phyloP scores from a whole-genome alignment of 495 filamentous ascomycete species.

The Podospora anserina region DNA sequence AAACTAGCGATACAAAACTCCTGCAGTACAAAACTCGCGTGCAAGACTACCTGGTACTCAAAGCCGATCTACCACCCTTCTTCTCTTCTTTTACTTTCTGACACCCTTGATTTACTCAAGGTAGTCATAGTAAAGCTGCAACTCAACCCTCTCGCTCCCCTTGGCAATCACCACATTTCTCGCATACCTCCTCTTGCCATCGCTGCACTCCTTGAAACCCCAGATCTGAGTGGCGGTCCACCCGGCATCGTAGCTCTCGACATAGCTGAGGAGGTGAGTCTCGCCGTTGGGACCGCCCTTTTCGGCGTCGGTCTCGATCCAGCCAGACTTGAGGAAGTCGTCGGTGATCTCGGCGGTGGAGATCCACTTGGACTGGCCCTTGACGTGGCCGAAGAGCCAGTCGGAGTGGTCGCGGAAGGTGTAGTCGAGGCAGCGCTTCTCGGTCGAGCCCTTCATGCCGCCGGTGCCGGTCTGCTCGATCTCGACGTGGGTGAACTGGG shows the following conservation, averaged over 20 bases:
- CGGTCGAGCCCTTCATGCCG: slow-evolving; percentile 68
- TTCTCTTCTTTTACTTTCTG: background rate
- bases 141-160: slow-evolving; percentile 56
- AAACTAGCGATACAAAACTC: background rate
- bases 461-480: slow-evolving; percentile 75
- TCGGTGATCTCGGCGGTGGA: slow-evolving; percentile 36
- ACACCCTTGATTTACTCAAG: slow-evolving; percentile 15
- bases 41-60: background rate
- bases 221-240: slow-evolving; percentile 62
- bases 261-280: slow-evolving; percentile 51
- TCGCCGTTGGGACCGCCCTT: slow-evolving; percentile 47
- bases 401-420: slow-evolving; percentile 66
- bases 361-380: slow-evolving; percentile 59
- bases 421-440: slow-evolving; percentile 72
- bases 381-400: slow-evolving; percentile 73
- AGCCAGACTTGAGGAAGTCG: slow-evolving; percentile 49
- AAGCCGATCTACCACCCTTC: background rate
- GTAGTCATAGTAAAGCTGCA: slow-evolving; percentile 74
- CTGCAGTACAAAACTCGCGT: background rate
- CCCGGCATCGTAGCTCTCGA: slow-evolving; percentile 51
- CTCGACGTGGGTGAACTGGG: slow-evolving; percentile 65
- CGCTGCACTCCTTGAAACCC: slow-evolving; percentile 47
- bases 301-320: slow-evolving; percentile 51
- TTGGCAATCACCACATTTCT: slow-evolving; percentile 65
- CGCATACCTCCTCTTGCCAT: slow-evolving; percentile 62